phyloP scores from a whole-genome alignment of 495 filamentous ascomycete species.

The Poronia punctata region DNA sequence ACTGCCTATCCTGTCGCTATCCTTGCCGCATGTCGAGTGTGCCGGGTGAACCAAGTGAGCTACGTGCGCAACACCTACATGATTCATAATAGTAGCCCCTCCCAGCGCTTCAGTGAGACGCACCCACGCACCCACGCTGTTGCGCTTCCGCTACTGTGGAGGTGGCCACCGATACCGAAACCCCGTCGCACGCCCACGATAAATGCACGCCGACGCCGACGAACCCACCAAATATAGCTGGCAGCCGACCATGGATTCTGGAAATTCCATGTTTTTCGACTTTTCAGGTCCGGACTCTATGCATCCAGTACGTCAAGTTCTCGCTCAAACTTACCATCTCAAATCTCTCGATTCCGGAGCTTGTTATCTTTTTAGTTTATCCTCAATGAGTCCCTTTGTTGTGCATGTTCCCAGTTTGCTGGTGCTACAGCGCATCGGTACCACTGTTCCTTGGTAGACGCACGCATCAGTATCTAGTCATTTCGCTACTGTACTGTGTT shows the following conservation, averaged over 20 bases:
- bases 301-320: conserved; percentile 20
- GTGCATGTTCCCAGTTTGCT: too few species aligned
- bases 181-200: conserved; percentile 1
- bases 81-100: too few species aligned
- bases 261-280: conserved; percentile 28
- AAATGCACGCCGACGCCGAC: conserved; percentile 1
- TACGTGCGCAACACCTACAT: too few species aligned
- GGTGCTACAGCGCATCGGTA: too few species aligned
- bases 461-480: too few species aligned
- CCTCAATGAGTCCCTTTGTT: not conserved
- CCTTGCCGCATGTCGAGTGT: not conserved
- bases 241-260: conserved; percentile 30
- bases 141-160: too few species aligned
- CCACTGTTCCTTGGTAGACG: too few species aligned
- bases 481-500: too few species aligned
- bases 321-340: too few species aligned
- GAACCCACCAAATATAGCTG: not conserved
- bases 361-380: not conserved
- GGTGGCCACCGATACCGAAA: not conserved
- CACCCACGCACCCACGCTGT: too few species aligned
- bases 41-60: not conserved
- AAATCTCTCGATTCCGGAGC: not conserved
- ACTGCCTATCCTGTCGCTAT: not conserved
- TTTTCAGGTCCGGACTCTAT: conserved; percentile 20
- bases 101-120: too few species aligned